Evolutionary conservation across 345 rosid genomes (phyloP), one percentile per base, ranked within the genome.

Genomic region (Rhizophora apiculata): DNA sequence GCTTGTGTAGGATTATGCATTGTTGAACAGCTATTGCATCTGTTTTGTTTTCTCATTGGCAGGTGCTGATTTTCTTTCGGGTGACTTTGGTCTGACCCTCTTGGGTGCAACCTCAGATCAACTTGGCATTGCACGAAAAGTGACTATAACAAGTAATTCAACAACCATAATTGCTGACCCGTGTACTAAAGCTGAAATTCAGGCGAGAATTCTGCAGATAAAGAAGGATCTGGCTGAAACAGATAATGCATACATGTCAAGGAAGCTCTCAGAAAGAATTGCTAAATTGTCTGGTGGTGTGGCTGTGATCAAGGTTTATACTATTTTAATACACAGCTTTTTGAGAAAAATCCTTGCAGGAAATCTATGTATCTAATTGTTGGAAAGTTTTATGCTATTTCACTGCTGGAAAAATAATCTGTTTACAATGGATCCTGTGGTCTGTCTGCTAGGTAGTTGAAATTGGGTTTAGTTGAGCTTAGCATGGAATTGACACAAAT

Each of bases 221-320:
- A 94, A 94, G 81, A 89, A 87, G 86, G 97, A 91, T 81, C 82
- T 94, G 73, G 84, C 90, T 67, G 96, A 83, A 85, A 87, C 87
- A 27, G 96, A 85, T 70, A 88, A 69, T 59, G 65, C 85, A 63
- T 78, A 77, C 82, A 56, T 86, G 68, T 80, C 90, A 21, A 80
- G 82, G 75, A 88, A 87, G 83, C 88, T 89, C 48, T 75, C 91
- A 27, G 96, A 89, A 81, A 84, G 98, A 79, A 87, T 91, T 59
- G 98, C 97, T 72, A 91, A 88, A 71, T 90, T 91, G 77, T 82
- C 82, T 27, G 95, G 98, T 74, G 95, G 97, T 31, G 93, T 94
- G 71, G 97, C 96, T 75, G 76, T 91, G 53, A 94, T 91, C 57
- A 91, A 89, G 98, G 98, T 91, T 67, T 62, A 85, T 64, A n/a